These are phyloP conservation scores for Cryomyces antarcticus DNA, from an alignment of 495 filamentous ascomycete species.

Conservation along the genomic window DNA sequence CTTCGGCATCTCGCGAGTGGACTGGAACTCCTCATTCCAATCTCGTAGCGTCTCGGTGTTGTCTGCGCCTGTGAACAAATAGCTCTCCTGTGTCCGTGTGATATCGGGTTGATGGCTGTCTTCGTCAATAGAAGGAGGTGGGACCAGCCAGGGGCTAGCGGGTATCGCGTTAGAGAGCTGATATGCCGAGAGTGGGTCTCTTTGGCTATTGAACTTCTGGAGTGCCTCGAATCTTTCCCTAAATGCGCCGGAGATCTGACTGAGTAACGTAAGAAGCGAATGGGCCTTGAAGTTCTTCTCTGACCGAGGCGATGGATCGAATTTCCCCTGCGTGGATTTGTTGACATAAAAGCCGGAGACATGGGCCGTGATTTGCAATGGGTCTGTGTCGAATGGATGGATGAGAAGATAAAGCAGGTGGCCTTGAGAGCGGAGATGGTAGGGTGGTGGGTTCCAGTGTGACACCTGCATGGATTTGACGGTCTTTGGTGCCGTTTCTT, in stretches of 20 bases:
- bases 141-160: conserved; percentile 79
- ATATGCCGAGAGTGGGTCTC: conserved; percentile 80
- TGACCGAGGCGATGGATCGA: conserved; percentile 64
- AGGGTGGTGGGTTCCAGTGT: conserved; percentile 89
- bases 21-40: conserved; percentile 99
- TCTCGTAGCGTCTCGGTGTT: conserved; percentile 85
- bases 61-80: conserved; percentile 71
- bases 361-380: conserved; percentile 79
- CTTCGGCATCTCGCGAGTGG: conserved; percentile 77
- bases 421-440: conserved; percentile 71
- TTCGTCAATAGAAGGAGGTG: conserved; percentile 36
- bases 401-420: conserved; percentile 83
- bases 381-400: conserved; percentile 79
- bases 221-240: conserved; percentile 46
- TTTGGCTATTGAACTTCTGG: conserved; percentile 60
- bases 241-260: conserved; percentile 66
- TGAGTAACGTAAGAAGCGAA: conserved; percentile 67
- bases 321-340: conserved; percentile 74
- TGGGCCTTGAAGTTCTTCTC: conserved; percentile 54
- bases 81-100: conserved; percentile 81
- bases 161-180: conserved; percentile 87
- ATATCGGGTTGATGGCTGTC: conserved; percentile 61
- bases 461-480: conserved; percentile 77
- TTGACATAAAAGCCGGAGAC: conserved; percentile 93
- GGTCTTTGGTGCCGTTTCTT: conserved; percentile 57